Evolutionary conservation across 495 filamentous ascomycete species (phyloP).

Genomic region (Annulohypoxylon stygium): DNA sequence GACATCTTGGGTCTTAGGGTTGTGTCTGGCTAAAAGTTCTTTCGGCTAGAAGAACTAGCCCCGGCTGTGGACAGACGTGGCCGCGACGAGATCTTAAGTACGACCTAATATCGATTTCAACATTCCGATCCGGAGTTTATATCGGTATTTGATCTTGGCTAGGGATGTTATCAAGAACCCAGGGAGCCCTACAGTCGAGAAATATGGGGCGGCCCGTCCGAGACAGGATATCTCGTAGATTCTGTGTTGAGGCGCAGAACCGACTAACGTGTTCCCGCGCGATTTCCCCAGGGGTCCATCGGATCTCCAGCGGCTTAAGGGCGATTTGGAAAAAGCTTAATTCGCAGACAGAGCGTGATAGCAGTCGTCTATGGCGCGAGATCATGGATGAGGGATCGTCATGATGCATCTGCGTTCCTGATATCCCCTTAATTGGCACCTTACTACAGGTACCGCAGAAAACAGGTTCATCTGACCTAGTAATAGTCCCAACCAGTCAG

Average conservation of each 20-base stretch:
- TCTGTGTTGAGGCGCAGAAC: conserved; percentile 7
- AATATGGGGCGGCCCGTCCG: conserved; percentile 23
- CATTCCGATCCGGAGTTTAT: conserved; percentile 25
- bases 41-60: background rate
- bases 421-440: conserved; percentile 26
- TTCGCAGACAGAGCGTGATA: conserved; percentile 30
- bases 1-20: background rate
- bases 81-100: conserved; percentile 29
- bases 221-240: conserved; percentile 26
- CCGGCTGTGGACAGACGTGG: conserved; percentile 12
- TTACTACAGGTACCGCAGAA: background rate
- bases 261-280: conserved; percentile 32
- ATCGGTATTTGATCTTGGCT: conserved; percentile 19
- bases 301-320: conserved; percentile 39
- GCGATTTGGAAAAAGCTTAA: conserved; percentile 25
- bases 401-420: conserved; percentile 42
- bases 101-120: conserved; percentile 8
- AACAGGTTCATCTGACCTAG: conserved; percentile 1
- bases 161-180: conserved; percentile 5
- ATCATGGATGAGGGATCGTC: conserved; percentile 35
- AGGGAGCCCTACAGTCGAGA: conserved; percentile 8
- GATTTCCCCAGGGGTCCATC: conserved; percentile 37
- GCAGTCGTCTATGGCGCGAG: conserved; percentile 40
- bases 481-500: conserved; percentile 1
- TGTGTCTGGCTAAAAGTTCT: background rate